Evolutionary conservation across 1,284 basidiomycete genomes (phyloP).

Genomic region (Cryptococcus sp.): DNA sequence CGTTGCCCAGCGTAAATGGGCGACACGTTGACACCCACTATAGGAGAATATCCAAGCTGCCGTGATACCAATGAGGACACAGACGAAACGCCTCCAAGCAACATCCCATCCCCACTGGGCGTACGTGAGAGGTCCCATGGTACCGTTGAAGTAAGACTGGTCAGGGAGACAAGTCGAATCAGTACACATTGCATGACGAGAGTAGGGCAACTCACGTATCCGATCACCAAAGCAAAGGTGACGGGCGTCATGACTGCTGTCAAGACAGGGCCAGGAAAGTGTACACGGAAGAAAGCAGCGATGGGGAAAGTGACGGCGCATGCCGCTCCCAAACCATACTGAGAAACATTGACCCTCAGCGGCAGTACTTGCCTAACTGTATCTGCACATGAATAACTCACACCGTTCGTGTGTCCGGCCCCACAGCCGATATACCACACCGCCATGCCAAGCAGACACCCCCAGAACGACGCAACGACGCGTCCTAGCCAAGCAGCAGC

Average conservation of each 20-base stretch:
- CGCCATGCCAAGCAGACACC: slow-evolving; percentile 62
- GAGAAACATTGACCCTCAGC: slow-evolving; percentile 3
- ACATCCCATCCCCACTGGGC: slow-evolving; percentile 52
- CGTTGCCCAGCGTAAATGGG: too few relatives aligned
- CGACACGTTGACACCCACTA: slow-evolving; percentile 15
- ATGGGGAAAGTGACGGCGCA: slow-evolving; percentile 67
- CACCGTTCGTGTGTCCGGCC: slow-evolving; percentile 61
- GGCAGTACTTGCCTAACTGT: too few relatives aligned
- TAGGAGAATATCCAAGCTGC: slow-evolving; percentile 44
- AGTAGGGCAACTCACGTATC: slow-evolving; percentile 50
- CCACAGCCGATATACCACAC: slow-evolving; percentile 65
- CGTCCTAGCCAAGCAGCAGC: slow-evolving; percentile 64
- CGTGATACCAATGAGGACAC: slow-evolving; percentile 45
- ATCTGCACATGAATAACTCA: slow-evolving; percentile 7
- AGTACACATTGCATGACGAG: neutral
- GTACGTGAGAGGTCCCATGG: slow-evolving; percentile 40
- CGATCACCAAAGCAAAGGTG: slow-evolving; percentile 66
- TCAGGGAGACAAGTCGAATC: neutral
- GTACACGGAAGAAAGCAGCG: slow-evolving; percentile 59
- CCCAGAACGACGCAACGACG: slow-evolving; percentile 65
- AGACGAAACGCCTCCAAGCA: slow-evolving; percentile 52
- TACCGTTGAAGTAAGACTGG: slow-evolving; percentile 43
- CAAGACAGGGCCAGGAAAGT: slow-evolving; percentile 62
- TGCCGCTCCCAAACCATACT: slow-evolving; percentile 67
- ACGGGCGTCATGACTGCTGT: slow-evolving; percentile 67